phyloP scores from a whole-genome alignment of 2,329 filamentous ascomycete genomes.

The Achaetomium macrosporum region DNA sequence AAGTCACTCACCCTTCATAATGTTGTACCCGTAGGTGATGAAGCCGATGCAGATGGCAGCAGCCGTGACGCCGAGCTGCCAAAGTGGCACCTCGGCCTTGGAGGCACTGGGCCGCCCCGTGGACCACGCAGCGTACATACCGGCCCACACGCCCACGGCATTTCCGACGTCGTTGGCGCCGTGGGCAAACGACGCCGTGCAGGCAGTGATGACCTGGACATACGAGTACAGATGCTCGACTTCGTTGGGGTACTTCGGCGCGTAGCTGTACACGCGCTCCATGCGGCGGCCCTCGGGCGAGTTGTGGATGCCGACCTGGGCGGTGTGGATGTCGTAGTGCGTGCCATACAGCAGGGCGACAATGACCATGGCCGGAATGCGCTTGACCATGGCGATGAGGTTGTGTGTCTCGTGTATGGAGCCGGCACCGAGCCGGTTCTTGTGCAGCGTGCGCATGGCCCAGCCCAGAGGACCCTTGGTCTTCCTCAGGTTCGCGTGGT shows the following conservation, averaged over 20 bases:
- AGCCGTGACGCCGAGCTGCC: conserved; percentile 69
- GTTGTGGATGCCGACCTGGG: conserved; percentile 63
- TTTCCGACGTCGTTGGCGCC: conserved; percentile 74
- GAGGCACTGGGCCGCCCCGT: conserved; percentile 55
- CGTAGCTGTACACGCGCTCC: conserved; percentile 59
- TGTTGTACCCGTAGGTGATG: conserved; percentile 74
- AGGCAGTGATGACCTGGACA: conserved; percentile 61
- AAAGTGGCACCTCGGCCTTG: conserved; percentile 63
- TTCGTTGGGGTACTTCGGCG: conserved; percentile 62
- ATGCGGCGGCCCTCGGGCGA: conserved; percentile 70
- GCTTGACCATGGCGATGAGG: conserved; percentile 55
- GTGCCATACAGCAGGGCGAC: conserved; percentile 64
- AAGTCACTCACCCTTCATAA: conserved; percentile 62
- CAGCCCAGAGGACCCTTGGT: conserved; percentile 66
- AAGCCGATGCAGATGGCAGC: conserved; percentile 60
- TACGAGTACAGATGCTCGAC: conserved; percentile 66
- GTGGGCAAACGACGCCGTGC: conserved; percentile 68
- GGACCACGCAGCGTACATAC: conserved; percentile 62
- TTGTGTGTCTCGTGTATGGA: conserved; percentile 71
- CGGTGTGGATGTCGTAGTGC: conserved; percentile 76
- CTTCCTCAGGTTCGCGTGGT: conserved; percentile 57
- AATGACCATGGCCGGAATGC: conserved; percentile 62
- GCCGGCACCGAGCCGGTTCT: conserved; percentile 67
- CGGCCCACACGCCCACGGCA: conserved; percentile 63
- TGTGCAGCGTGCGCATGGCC: conserved; percentile 71